Percentiles rank a stretch among this genome's conserved stretches.
phyloP scores from a whole-genome alignment of 202 grass and related monocot genomes.

The Carex sylvatica region DNA sequence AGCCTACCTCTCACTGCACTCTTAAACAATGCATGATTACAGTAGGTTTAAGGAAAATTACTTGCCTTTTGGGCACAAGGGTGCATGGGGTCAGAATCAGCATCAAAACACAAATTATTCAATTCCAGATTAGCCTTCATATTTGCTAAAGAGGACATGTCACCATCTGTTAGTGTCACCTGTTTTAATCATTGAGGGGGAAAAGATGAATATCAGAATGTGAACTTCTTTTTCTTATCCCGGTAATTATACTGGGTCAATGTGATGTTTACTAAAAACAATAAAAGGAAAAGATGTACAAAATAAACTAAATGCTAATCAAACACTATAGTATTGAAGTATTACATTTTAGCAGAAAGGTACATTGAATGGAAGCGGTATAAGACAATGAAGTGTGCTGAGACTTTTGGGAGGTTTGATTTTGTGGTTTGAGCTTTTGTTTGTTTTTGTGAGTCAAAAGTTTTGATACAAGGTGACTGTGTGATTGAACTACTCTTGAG shows the following conservation, averaged over 20 bases:
- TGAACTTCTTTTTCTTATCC: background rate
- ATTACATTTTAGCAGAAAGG: background rate
- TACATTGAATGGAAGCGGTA: background rate
- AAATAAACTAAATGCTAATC: background rate
- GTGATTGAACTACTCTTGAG: background rate
- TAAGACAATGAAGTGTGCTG: background rate
- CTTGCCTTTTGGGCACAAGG: conserved; percentile 44
- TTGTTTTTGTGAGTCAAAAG: background rate
- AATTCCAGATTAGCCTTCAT: conserved; percentile 85
- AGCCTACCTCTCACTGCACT: background rate
- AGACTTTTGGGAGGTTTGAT: background rate
- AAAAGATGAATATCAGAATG: background rate
- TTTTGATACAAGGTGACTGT: background rate
- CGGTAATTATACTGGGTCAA: background rate
- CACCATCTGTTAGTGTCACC: conserved; percentile 93
- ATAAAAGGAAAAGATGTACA: background rate
- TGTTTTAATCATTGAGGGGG: conserved; percentile 20
- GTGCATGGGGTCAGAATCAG: background rate
- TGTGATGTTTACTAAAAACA: background rate
- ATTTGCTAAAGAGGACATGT: conserved; percentile 63
- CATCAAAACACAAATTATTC: conserved; percentile 35
- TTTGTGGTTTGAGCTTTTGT: background rate
- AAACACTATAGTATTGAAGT: background rate
- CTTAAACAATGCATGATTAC: background rate
- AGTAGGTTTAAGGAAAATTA: conserved; percentile 6